Conservation (phyloP, 306 rosid genomes). For the Dryas octopetala region DNA sequence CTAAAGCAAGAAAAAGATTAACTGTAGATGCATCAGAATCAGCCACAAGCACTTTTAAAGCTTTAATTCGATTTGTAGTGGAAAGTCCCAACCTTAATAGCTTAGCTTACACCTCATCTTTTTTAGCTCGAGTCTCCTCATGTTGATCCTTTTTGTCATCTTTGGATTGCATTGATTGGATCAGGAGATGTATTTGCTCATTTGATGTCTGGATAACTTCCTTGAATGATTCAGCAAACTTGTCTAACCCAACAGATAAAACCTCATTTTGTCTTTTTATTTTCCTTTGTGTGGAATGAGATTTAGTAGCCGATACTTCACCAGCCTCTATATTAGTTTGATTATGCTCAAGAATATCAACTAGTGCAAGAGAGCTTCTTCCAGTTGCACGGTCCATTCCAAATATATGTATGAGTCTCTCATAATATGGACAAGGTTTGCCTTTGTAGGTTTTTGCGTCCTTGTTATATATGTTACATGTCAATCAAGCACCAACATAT, state of each 20-base stretch:
- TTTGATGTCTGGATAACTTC: background rate
- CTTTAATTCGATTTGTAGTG: background rate
- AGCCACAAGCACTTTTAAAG: background rate
- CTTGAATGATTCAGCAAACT: background rate
- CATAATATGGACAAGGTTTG: background rate
- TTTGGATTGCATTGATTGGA: background rate
- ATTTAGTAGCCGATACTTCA: background rate
- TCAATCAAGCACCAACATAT: too few relatives aligned
- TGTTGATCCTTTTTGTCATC: background rate
- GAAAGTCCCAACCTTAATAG: background rate
- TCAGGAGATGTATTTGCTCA: background rate
- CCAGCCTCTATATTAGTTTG: background rate
- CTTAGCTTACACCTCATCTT: background rate
- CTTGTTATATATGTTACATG: background rate
- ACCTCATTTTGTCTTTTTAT: background rate
- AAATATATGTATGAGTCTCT: background rate
- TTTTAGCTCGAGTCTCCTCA: background rate
- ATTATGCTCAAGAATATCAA: background rate
- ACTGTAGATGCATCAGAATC: background rate
- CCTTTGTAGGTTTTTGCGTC: background rate
- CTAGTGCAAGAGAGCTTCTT: background rate
- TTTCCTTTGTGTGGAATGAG: background rate
- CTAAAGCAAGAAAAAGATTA: background rate
- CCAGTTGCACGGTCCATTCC: background rate
- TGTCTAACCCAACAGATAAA: background rate